Evolutionary conservation across 2,329 filamentous ascomycete species (phyloP).

Genomic region (Pyrenochaeta sp.): DNA sequence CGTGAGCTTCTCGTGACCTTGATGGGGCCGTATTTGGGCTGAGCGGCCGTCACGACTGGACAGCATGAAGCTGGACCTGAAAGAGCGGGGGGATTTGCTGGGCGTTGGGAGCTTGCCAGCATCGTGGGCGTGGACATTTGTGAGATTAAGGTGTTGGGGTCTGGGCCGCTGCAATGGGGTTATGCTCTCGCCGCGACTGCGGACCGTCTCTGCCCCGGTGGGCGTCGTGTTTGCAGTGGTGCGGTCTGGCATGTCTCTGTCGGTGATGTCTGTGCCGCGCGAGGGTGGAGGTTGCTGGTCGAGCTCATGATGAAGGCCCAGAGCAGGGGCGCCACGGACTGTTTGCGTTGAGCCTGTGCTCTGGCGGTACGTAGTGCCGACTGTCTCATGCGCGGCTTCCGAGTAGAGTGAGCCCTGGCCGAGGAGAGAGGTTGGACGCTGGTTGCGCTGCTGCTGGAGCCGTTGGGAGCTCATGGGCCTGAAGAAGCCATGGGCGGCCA

Average conservation of each 20-base stretch:
- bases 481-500: slow-evolving; percentile 92
- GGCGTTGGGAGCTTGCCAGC: slow-evolving; percentile 65
- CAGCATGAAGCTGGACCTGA: slow-evolving; percentile 77
- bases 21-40: slow-evolving; percentile 56
- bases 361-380: slow-evolving; percentile 47
- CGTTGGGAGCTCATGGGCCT: slow-evolving; percentile 96
- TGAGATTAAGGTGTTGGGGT: slow-evolving; percentile 67
- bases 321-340: slow-evolving; percentile 32
- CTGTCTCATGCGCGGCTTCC: slow-evolving; percentile 41
- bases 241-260: slow-evolving; percentile 74
- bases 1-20: slow-evolving; percentile 82
- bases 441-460: slow-evolving; percentile 86
- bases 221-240: slow-evolving; percentile 79
- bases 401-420: slow-evolving; percentile 45
- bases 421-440: slow-evolving; percentile 55
- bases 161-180: slow-evolving; percentile 73
- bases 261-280: slow-evolving; percentile 81
- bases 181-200: slow-evolving; percentile 79
- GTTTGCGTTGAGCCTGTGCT: slow-evolving; percentile 50
- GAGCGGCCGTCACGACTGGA: slow-evolving; percentile 62
- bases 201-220: slow-evolving; percentile 64
- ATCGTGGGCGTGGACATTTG: slow-evolving; percentile 65
- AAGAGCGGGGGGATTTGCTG: slow-evolving; percentile 76
- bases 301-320: slow-evolving; percentile 47
- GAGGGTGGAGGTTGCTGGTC: slow-evolving; percentile 66